A percentile compares a stretch with the other conserved stretches of the same genome.
Evolutionary conservation across 1,284 basidiomycete species (phyloP).

Genomic region (Filobasidium uniguttulatum): DNA sequence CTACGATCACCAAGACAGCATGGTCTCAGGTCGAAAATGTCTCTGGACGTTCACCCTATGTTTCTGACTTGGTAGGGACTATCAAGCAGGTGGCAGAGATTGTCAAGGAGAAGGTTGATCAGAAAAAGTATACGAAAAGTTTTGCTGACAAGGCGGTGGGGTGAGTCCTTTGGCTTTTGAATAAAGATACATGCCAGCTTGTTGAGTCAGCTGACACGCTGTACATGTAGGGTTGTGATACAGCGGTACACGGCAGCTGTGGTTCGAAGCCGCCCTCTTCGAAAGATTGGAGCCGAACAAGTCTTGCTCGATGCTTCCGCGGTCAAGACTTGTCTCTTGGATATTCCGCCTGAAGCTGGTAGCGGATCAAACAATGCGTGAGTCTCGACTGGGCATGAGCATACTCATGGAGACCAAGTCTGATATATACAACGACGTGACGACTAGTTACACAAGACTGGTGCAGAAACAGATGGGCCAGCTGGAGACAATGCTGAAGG

Average conservation of each 20-base stretch:
- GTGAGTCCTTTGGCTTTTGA: slow-evolving; percentile 38
- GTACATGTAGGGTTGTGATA: slow-evolving; percentile 50
- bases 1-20: slow-evolving; percentile 53
- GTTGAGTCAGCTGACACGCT: background rate
- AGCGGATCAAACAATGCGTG: slow-evolving; percentile 23
- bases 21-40: slow-evolving; percentile 71
- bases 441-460: slow-evolving; percentile 48
- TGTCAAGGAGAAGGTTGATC: slow-evolving; percentile 49
- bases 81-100: slow-evolving; percentile 51
- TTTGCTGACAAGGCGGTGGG: slow-evolving; percentile 81
- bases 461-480: slow-evolving; percentile 65
- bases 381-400: too few relatives aligned
- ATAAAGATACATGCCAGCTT: too few relatives aligned
- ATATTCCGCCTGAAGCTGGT: too few relatives aligned
- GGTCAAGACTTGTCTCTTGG: slow-evolving; percentile 67
- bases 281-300: slow-evolving; percentile 85
- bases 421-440: background rate
- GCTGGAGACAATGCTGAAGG: slow-evolving; percentile 81
- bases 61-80: slow-evolving; percentile 69
- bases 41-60: slow-evolving; percentile 67
- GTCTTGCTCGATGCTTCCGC: slow-evolving; percentile 82
- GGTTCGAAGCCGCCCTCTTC: slow-evolving; percentile 72
- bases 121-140: slow-evolving; percentile 83
- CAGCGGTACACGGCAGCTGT: slow-evolving; percentile 73
- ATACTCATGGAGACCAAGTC: too few relatives aligned